Evolutionary conservation across 306 rosid species (phyloP).

Genomic region (Carpinus viminea): DNA sequence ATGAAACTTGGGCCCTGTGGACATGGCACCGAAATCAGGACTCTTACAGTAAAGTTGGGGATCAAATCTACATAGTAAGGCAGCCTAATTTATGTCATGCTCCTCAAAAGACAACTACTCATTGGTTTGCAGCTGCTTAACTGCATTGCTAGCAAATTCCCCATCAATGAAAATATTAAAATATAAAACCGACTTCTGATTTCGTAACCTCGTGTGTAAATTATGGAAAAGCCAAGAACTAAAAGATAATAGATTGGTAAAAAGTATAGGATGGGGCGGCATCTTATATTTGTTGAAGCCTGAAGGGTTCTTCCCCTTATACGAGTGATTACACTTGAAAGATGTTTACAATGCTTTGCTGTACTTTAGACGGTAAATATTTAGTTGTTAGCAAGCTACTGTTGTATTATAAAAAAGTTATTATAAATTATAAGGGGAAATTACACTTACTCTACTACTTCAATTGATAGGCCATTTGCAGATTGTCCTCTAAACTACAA

Average conservation of each 20-base stretch:
- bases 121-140: constrained; percentile 36
- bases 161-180: not conserved
- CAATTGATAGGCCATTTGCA: too few species aligned
- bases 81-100: constrained; percentile 57
- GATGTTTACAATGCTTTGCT: not conserved
- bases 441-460: too few species aligned
- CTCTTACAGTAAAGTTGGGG: constrained; percentile 50
- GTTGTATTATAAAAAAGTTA: not conserved
- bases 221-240: not conserved
- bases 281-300: not conserved
- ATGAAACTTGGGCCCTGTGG: constrained; percentile 83
- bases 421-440: too few species aligned
- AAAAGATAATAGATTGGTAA: not conserved
- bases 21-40: constrained; percentile 84
- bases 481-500: too few species aligned
- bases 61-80: constrained; percentile 76
- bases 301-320: not conserved
- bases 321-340: not conserved
- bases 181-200: not conserved
- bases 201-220: not conserved
- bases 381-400: not conserved
- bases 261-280: not conserved
- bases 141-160: not conserved
- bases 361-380: not conserved
- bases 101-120: constrained; percentile 16